Percentiles rank a stretch among this genome's conserved stretches.
These are phyloP conservation scores for Microthyrium microscopicum DNA, from an alignment of 2,329 filamentous ascomycete genomes.

Conservation along the genomic window DNA sequence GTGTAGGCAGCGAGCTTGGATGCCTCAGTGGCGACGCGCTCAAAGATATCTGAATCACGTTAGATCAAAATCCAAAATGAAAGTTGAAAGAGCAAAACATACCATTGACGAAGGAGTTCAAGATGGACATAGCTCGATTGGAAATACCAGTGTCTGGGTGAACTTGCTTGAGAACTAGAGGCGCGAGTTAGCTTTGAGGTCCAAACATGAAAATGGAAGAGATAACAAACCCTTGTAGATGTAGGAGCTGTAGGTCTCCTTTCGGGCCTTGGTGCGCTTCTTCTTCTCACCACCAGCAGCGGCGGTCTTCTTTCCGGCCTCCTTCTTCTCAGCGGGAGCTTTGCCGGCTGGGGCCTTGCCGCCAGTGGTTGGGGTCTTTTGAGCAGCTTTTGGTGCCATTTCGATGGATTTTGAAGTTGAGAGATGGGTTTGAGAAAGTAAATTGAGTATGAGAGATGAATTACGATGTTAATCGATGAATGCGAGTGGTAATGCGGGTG, in stretches of 20 bases:
- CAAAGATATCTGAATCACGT: slow-evolving; percentile 66
- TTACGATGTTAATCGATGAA: slow-evolving; percentile 11
- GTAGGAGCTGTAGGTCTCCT: slow-evolving; percentile 99
- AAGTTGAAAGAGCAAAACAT: slow-evolving; percentile 22
- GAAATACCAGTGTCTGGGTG: slow-evolving; percentile 99
- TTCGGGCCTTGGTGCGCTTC: slow-evolving; percentile 99
- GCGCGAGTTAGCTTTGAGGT: slow-evolving; percentile 7
- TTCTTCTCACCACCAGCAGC: slow-evolving; percentile 95
- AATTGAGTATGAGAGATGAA: slow-evolving; percentile 16
- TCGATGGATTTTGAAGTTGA: slow-evolving; percentile 20
- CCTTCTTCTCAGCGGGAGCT: slow-evolving; percentile 93
- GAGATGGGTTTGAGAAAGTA: slow-evolving; percentile 14
- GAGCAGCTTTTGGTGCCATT: slow-evolving; percentile 96
- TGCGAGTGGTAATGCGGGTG: slow-evolving; percentile 14
- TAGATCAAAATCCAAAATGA: slow-evolving; percentile 9
- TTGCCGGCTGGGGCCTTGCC: slow-evolving; percentile 75
- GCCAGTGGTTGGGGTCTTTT: slow-evolving; percentile 91
- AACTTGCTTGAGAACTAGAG: slow-evolving; percentile 92
- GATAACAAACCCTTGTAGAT: slow-evolving; percentile 87
- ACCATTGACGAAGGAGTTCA: slow-evolving; percentile 99
- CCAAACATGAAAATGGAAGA: slow-evolving; percentile 10
- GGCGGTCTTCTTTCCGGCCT: slow-evolving; percentile 97
- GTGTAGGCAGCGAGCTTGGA: slow-evolving; percentile 99
- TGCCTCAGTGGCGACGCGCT: slow-evolving; percentile 95
- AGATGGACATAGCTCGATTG: slow-evolving; percentile 98